Evolutionary conservation across 108 stramenopile genomes (phyloP), one percentile per base, ranked within the genome.

Genomic region (Hondaea fermentalgiana): DNA sequence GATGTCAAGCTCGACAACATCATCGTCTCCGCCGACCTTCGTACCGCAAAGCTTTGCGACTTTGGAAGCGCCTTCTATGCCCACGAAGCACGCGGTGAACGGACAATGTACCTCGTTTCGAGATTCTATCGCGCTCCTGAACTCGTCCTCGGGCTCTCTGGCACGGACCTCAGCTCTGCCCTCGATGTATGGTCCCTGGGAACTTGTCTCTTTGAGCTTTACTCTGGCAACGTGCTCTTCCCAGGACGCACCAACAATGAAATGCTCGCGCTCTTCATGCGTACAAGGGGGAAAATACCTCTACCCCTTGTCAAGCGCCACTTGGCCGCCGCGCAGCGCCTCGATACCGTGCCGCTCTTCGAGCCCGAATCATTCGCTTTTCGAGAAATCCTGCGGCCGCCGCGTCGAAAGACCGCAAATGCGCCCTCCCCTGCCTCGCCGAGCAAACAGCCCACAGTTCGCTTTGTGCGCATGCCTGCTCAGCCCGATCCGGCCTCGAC

Each of bases 1-100:
- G 99, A 99, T 92, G 87, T 99, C 47, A 99, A 99, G 89, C 98
- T 97, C 14, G 98, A 99, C 92, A 99, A 99, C 90, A 99, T 99
- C 51, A 91, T 99, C 3, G 97, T 98, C 43, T 94, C 90, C 57
- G 95, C 91, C 55, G 96, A 97, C 88, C 96, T 97, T 89, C 91
- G 92, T 5, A 92, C 89, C 5, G 92, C 97, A 23, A 96, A 97
- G 87, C 72, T 99, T 6, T 96, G 96, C 29, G 99, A 99, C 91
- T 98, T 99, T 90, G 98, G 97, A 4, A 92, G 91, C 35, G 98
- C 98, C n/a, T 96, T 99, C 58, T 95, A 95, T 59, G 96, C 93
- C 89, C 90, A 87, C 64, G 96, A 95, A 51, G 92, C 91, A 17
- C 95, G 97, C 88, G 94, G 94, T 72, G 94, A 95, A 49, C 95